Evolutionary conservation across 2,329 filamentous ascomycete species (phyloP).

Genomic region (Fusarium buharicum): DNA sequence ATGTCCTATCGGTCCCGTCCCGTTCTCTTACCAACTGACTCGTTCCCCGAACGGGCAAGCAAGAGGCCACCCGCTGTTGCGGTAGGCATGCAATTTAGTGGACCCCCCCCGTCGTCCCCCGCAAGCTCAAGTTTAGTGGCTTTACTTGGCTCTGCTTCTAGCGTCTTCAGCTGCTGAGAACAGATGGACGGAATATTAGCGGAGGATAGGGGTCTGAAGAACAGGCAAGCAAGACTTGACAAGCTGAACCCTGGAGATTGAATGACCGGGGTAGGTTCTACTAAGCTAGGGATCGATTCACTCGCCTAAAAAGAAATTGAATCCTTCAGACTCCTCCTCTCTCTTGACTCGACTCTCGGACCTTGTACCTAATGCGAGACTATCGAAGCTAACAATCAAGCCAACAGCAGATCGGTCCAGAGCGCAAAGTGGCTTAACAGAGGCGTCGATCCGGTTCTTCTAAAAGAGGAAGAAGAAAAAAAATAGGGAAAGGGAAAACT

Average conservation of each 20-base stretch:
- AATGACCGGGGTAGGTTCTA: no score
- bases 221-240: neutral
- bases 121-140: neutral
- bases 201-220: neutral
- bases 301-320: neutral
- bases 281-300: no score
- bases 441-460: slow-evolving; percentile 26
- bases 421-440: slow-evolving; percentile 30
- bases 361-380: slow-evolving; percentile 38
- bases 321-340: neutral
- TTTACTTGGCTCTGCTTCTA: neutral
- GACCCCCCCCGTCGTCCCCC: neutral
- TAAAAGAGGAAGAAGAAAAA: slow-evolving; percentile 17
- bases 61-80: neutral
- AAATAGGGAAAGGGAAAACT: neutral
- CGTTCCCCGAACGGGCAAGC: slow-evolving; percentile 17
- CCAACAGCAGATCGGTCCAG: slow-evolving; percentile 32
- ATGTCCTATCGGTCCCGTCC: neutral
- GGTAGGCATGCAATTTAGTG: slow-evolving; percentile 30
- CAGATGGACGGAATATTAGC: neutral
- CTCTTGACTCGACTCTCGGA: slow-evolving; percentile 21
- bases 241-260: neutral
- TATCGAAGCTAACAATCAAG: slow-evolving; percentile 38
- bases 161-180: neutral
- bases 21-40: slow-evolving; percentile 35